phyloP scores from a whole-genome alignment of 2,329 filamentous ascomycete species.

The Cladophialophora chaetospira region DNA sequence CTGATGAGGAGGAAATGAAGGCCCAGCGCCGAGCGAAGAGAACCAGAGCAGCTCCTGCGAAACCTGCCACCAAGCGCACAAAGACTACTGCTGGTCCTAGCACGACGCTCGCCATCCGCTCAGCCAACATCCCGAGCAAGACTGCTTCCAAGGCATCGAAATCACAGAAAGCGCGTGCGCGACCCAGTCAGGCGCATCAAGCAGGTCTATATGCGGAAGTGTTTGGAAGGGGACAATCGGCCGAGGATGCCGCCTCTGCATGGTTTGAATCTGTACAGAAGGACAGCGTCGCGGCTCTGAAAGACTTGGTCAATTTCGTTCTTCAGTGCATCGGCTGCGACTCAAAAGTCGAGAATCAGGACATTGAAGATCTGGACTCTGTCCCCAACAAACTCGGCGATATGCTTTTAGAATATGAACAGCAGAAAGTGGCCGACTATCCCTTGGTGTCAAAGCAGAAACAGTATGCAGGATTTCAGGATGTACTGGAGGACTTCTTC shows the following conservation, averaged over 20 bases:
- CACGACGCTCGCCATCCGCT: slow-evolving; percentile 57
- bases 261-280: slow-evolving; percentile 61
- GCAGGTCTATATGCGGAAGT: slow-evolving; percentile 64
- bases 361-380: slow-evolving; percentile 88
- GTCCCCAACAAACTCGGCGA: slow-evolving; percentile 76
- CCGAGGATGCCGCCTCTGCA: slow-evolving; percentile 59
- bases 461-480: slow-evolving; percentile 74
- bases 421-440: slow-evolving; percentile 83
- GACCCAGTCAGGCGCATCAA: slow-evolving; percentile 56
- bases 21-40: slow-evolving; percentile 45
- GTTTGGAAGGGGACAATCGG: slow-evolving; percentile 57
- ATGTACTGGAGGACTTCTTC: slow-evolving; percentile 77
- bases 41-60: slow-evolving; percentile 41
- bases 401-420: slow-evolving; percentile 84
- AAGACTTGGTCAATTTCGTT: slow-evolving; percentile 64
- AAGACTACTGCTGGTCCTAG: slow-evolving; percentile 54
- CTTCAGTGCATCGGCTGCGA: slow-evolving; percentile 75
- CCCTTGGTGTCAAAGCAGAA: slow-evolving; percentile 83
- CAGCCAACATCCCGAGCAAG: slow-evolving; percentile 48
- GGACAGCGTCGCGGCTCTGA: slow-evolving; percentile 57
- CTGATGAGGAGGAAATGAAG: slow-evolving; percentile 54
- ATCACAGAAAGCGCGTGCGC: slow-evolving; percentile 53
- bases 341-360: slow-evolving; percentile 73
- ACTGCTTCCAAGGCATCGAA: slow-evolving; percentile 41
- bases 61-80: slow-evolving; percentile 55